These are phyloP conservation scores for Metrosideros polymorpha DNA, from an alignment of 441 rosid species.

Conservation along the genomic window DNA sequence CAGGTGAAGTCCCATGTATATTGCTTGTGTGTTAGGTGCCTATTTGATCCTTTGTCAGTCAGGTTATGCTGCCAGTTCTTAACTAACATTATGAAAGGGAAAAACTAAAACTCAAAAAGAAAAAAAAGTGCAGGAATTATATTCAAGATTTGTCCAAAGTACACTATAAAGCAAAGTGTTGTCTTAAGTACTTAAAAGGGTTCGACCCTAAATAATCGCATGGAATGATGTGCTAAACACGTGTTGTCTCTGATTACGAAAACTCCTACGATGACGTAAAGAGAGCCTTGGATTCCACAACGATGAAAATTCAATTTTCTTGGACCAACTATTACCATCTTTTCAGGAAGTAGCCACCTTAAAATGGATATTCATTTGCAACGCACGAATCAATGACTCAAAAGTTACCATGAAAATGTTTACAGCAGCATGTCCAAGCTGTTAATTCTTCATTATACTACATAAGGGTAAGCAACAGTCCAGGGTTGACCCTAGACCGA, in stretches of 20 bases:
- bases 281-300: background rate
- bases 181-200: background rate
- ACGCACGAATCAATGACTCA: background rate
- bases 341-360: background rate
- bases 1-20: background rate
- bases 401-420: background rate
- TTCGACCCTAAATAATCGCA: background rate
- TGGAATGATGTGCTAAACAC: background rate
- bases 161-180: background rate
- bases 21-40: background rate
- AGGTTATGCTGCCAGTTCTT: background rate
- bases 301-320: background rate
- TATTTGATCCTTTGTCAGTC: background rate
- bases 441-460: background rate
- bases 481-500: no score
- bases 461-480: no score
- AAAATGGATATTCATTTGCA: background rate
- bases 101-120: background rate
- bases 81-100: background rate
- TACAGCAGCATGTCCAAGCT: background rate
- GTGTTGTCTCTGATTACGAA: background rate
- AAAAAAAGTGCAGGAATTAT: background rate
- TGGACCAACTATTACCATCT: background rate
- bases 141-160: background rate
- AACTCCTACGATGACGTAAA: background rate